Evolutionary conservation across 352 stramenopile genomes (phyloP), one percentile per base, ranked within the genome.

Genomic region (Aphanomyces euteiches): DNA sequence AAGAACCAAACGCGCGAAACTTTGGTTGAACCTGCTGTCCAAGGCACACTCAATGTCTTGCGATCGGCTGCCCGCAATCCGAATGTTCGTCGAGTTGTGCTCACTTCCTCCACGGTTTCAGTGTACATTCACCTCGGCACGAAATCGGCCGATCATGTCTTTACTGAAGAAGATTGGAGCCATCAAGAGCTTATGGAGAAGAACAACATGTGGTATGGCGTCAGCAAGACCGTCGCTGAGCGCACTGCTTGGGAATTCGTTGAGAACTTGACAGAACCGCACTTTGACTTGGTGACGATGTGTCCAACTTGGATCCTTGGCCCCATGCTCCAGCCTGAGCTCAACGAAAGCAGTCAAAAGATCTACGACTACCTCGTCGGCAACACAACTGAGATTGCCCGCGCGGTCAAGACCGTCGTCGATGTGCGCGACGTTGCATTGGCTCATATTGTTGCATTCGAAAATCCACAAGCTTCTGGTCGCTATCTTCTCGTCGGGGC

Each of bases 401-500:
- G 65, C 60, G 17, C 59, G 83, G 81, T 92, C 72, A 92, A 86
- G 83, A 92, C 82, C 59, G 79, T 96, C 75, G 84, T 96, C 41
- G 88, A 96, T 69, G 88, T 96, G 41, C 85, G 88, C 3, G 88
- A 96, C 70, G 93, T 87, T 48, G 88, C 88, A 6, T 61, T 78
- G n/a, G 85, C 86, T 1, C 88, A 96, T 68, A 88, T 94, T 72
- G 79, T 78, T 19, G 88, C 84, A 1, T 69, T 96, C 40, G 88
- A 96, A 70, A 94, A 92, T 59, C 87, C 88, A 39, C 80, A 93
- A 54, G 88, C 88, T 28, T 81, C 81, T 56, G 88, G 88, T 7
- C 83, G 88, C 39, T 96, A 96, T 74, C 91, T 94, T 47, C 92
- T 85, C 41, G 86, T 96, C 12, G 93, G 92, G 65, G 80, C 77